Conservation (phyloP, 2,329 filamentous ascomycete species). For the Lachnellula hyalina region DNA sequence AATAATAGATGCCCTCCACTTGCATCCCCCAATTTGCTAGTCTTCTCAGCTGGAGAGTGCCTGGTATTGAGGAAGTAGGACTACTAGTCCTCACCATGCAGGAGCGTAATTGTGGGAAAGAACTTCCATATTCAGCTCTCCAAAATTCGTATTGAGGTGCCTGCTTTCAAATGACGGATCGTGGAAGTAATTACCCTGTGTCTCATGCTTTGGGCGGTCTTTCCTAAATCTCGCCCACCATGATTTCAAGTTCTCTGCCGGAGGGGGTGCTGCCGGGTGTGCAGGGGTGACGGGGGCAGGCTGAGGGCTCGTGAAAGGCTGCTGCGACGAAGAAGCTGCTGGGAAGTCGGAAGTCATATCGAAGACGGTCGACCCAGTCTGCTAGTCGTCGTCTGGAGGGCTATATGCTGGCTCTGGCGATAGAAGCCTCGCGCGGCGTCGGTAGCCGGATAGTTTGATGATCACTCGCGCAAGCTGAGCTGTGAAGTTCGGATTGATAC, state of each 20-base stretch:
- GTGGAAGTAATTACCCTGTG: slow-evolving; percentile 41
- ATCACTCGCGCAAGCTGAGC: slow-evolving; percentile 13
- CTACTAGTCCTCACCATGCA: not conserved
- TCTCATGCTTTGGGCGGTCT: slow-evolving; percentile 50
- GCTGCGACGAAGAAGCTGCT: slow-evolving; percentile 24
- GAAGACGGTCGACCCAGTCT: slow-evolving; percentile 10
- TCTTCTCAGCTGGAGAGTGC: too few relatives aligned
- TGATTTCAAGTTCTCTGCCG: slow-evolving; percentile 81
- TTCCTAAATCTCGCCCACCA: slow-evolving; percentile 98
- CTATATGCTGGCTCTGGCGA: slow-evolving; percentile 9
- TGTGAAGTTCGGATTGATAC: not conserved
- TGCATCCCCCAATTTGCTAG: too few relatives aligned
- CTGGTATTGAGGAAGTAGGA: not conserved
- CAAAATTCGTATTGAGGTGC: not conserved
- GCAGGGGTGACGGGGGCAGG: slow-evolving; percentile 21
- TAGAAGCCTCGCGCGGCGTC: slow-evolving; percentile 6
- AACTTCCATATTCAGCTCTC: not conserved
- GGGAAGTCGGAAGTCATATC: slow-evolving; percentile 25
- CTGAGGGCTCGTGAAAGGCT: slow-evolving; percentile 26
- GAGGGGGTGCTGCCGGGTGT: slow-evolving; percentile 55
- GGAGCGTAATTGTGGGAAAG: not conserved
- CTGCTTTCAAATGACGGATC: not conserved
- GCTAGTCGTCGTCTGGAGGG: slow-evolving; percentile 13
- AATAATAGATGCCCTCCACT: too few relatives aligned
- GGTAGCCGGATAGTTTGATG: slow-evolving; percentile 8